phyloP scores from a whole-genome alignment of 2,329 filamentous ascomycete species.

The Balansia obtecta region DNA sequence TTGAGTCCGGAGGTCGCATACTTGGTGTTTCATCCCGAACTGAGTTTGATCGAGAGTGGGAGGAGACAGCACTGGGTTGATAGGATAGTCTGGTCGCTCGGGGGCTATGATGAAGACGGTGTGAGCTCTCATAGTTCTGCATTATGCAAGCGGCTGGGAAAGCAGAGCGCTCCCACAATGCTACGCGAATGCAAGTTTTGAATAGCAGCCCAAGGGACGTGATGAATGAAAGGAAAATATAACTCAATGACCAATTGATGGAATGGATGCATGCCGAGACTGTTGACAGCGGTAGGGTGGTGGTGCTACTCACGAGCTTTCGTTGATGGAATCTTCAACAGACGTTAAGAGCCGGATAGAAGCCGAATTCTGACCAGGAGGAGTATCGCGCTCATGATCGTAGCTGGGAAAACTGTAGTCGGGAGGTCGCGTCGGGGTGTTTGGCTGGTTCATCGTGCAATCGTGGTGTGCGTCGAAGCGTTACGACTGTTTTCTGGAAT shows the following conservation, averaged over 20 bases:
- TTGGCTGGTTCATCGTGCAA: conserved; percentile 34
- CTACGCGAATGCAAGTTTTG: too few species aligned
- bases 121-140: conserved; percentile 23
- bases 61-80: conserved; percentile 39
- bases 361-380: conserved; percentile 34
- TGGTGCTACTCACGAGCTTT: conserved; percentile 40
- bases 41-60: conserved; percentile 32
- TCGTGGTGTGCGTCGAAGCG: neutral
- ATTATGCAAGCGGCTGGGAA: neutral
- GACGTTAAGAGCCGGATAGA: conserved; percentile 51
- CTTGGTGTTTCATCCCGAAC: conserved; percentile 43
- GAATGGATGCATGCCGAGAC: too few species aligned
- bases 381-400: conserved; percentile 40
- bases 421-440: conserved; percentile 39
- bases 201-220: neutral
- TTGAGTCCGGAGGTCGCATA: conserved; percentile 50
- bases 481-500: conserved; percentile 15
- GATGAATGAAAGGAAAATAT: neutral
- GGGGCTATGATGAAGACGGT: conserved; percentile 26
- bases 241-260: neutral
- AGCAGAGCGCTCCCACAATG: neutral
- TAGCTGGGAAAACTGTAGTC: conserved; percentile 46
- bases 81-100: conserved; percentile 32
- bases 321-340: conserved; percentile 42
- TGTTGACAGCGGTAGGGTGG: neutral